Evolutionary conservation across 1,139 yeast species (phyloP), one percentile per base, ranked within the genome.

Genomic region (Blastobotrys malaysiensis): DNA sequence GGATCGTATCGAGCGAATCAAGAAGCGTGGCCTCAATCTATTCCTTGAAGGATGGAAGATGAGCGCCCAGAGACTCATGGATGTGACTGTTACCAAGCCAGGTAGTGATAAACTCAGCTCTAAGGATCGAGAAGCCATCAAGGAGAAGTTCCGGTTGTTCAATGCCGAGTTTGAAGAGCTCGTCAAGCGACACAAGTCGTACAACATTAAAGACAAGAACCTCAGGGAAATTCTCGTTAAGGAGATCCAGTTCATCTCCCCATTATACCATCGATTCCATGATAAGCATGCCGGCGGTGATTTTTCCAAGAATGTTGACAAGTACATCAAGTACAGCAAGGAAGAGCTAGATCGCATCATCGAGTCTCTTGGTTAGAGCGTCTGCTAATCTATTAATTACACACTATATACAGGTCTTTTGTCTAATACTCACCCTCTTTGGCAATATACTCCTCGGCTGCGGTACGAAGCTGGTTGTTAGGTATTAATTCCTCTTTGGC

Each of bases 1-100:
- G 43, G 86, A 81, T 53, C 73, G 97, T 56, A 68, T 90, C 16
- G 85, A 79, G 50, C 81, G 83, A 62, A 71, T 89, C 60, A 83
- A 86, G 65, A 90, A 88, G 65, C 77, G 90, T 58, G 89, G 86
- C 51, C 73, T 88, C 63, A 88, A 86, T 65, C 73, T 84, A 61
- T 88, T 90, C 67, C 77, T 90, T 57, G 83, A 85, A 20, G 93
- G 86, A 31, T 91, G 97, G 97, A 86, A 87, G 62, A 78, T 78
- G 59, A 83, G 89, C 21, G 90, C 96, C 5, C 78, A 86, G 24
- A 78, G 81, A 53, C 77, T 91, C 53, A 84, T 91, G 75, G 77
- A 76, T 75, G 55, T 63, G 9, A 70, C 72, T 0, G 61, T 65
- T 5, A 63, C 65, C 9, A 57, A 61, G 21, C 65, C 63, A n/a